Evolutionary conservation across 768 basidiomycete species (phyloP), one percentile per base, ranked within the genome.

Genomic region (Sutorius australiensis): DNA sequence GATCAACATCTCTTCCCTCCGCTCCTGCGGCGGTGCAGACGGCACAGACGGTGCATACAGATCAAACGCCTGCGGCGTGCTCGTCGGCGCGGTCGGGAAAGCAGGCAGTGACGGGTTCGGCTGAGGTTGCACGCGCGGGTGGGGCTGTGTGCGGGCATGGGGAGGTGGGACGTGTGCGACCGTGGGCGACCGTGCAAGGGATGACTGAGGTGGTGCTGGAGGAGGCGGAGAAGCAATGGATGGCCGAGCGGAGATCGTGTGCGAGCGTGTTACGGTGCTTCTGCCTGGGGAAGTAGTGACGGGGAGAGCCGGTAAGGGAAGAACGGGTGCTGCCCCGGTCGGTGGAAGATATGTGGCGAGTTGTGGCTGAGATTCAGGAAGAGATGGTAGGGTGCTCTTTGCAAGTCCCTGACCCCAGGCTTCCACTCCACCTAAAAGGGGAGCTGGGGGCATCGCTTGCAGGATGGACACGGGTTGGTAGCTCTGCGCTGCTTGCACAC

Each of bases 1-100:
- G 54, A 79, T 79, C 68, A 79, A 60, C 58, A 75, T 57, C 44
- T 75, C 77, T 52, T 89, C 87, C 70, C 85, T 80, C 63, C 86
- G 80, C 55, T 86, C 84, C 54, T 78, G 76, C 44, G 80, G 79
- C 3, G 65, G 53, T 34, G 75, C 77, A 36, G 72, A 66, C 5
- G 80, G 75, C 42, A 72, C 72, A 16, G 82, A 72, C 5, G 79
- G 66, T 9, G 67, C 72, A 60, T 84, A 82, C 64, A 76, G 57
- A 27, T 78, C 67, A 65, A 78, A 81, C 6, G 73, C 48, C 62
- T 83, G 81, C 2, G 87, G 85, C 8, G 74, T 66, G 12, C 72
- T 71, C 5, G 83, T 86, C 6, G 87, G 88, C 6, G 73, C 87
- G 28, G 72, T 73, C 1, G 88, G 88, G 68, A 89, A 88, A 47